Conservation (phyloP, 768 basidiomycete genomes). For the Amanita pallidorosea region DNA sequence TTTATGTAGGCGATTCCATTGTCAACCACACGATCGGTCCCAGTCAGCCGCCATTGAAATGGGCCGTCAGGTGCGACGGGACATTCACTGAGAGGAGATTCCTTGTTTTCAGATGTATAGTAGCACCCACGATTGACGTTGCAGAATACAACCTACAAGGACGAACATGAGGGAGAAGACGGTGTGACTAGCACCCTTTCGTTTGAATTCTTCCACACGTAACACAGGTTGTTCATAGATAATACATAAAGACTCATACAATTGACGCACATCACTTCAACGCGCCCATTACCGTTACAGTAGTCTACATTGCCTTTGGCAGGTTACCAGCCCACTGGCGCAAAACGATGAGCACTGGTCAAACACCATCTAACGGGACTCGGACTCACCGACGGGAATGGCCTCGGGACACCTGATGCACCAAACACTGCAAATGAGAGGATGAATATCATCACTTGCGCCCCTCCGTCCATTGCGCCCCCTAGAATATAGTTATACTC, state of each 20-base stretch:
- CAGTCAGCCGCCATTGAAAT: too few relatives aligned
- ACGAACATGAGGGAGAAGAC: too few relatives aligned
- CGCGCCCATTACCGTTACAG: constrained; percentile 50
- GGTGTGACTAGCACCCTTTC: too few relatives aligned
- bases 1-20: too few relatives aligned
- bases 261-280: constrained; percentile 18
- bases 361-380: constrained; percentile 9
- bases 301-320: constrained; percentile 42
- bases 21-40: too few relatives aligned
- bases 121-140: too few relatives aligned
- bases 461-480: constrained; percentile 56
- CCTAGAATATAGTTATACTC: constrained; percentile 59
- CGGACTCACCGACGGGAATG: constrained; percentile 28
- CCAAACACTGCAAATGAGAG: constrained; percentile 58
- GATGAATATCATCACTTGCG: constrained; percentile 55
- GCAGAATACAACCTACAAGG: too few relatives aligned
- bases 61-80: too few relatives aligned
- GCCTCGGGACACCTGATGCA: constrained; percentile 35
- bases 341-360: constrained; percentile 9
- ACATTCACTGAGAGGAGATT: too few relatives aligned
- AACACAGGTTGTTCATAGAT: not conserved
- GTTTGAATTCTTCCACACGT: not conserved
- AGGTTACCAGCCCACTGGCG: constrained; percentile 44
- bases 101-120: too few relatives aligned
- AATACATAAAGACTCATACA: not conserved